phyloP scores from a whole-genome alignment of 352 stramenopile species.

The Pythium scleroteichum region DNA sequence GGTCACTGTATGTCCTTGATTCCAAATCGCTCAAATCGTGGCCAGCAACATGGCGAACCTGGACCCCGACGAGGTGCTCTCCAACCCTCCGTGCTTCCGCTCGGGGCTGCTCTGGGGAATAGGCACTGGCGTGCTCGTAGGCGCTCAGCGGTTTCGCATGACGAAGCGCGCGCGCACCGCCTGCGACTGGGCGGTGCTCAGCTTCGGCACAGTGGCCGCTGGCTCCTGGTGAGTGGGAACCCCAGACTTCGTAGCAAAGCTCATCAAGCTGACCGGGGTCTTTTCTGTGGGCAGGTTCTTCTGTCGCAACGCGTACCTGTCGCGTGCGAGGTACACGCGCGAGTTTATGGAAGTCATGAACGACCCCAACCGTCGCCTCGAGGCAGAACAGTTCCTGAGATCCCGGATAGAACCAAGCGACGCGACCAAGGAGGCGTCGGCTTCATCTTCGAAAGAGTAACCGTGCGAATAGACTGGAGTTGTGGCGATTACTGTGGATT shows the following conservation, averaged over 20 bases:
- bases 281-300: constrained; percentile 43
- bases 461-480: no score
- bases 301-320: constrained; percentile 55
- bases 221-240: constrained; percentile 46
- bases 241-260: neutral
- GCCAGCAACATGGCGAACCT: constrained; percentile 15
- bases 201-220: constrained; percentile 58
- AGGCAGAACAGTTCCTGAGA: constrained; percentile 76
- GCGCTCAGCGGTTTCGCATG: constrained; percentile 69
- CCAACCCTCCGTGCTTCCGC: constrained; percentile 81
- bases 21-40: neutral
- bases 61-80: constrained; percentile 43
- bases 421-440: neutral
- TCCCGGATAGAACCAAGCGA: constrained; percentile 55
- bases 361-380: constrained; percentile 64
- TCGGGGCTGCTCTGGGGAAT: constrained; percentile 82
- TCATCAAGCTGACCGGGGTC: neutral
- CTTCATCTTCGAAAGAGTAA: no score
- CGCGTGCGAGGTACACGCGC: constrained; percentile 56
- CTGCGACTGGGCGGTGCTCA: constrained; percentile 63
- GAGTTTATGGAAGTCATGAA: constrained; percentile 88
- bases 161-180: constrained; percentile 52
- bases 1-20: constrained; percentile 4
- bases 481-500: no score
- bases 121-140: constrained; percentile 52